Base-by-base conservation (phyloP, 129 eudicot genomes). In the Escallonia herrerae region DNA sequence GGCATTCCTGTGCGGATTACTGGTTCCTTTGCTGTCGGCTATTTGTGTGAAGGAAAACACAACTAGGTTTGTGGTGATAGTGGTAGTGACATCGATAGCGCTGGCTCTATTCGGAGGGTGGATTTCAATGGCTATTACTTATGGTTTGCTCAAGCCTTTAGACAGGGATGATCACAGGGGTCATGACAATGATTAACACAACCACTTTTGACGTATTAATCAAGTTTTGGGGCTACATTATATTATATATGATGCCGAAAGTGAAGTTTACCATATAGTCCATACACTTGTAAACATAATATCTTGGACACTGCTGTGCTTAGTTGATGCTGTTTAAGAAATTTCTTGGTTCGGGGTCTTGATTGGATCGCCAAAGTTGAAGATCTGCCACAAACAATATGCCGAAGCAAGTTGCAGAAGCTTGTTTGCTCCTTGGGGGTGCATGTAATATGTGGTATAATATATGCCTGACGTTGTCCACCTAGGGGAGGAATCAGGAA, bases 111-210 rank as follows among this genome's bases (percentile, higher is more conserved):
- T 84, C 56, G 90, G 95, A 8, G 95, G 87, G 65, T 86, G 95
- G 90, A 71, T 86, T 51, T 76, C 85, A 8, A 87, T 87, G 95
- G 90, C 77, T 53, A 68, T 83, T 58, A 83, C 87, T 43, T 83
- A 87, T 60, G 67, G 81, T 22, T 71, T 83, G 66, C 72, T 87
- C 64, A 83, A 83, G 81, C 84, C 87, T 40, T 83, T 87, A 15
- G 83, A 80, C 15, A 65, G 9, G 48, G 70, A 51, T 54, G 70
- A 53, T 55, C 54, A 49, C 4, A 49, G 4, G 9, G 33, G 33
- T 76, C 39, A 63, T 63, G 56, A 74, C 58, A 62, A 59, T 22
- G 72, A 74, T 74, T 62, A 65, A 45, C 71, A 70, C 47, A 73
- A 22, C 33, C 33, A 22, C 33, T 0, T 22, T 22, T 22, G 33